Conservation (phyloP, 345 rosid species). For the Euphorbia tirucalli region DNA sequence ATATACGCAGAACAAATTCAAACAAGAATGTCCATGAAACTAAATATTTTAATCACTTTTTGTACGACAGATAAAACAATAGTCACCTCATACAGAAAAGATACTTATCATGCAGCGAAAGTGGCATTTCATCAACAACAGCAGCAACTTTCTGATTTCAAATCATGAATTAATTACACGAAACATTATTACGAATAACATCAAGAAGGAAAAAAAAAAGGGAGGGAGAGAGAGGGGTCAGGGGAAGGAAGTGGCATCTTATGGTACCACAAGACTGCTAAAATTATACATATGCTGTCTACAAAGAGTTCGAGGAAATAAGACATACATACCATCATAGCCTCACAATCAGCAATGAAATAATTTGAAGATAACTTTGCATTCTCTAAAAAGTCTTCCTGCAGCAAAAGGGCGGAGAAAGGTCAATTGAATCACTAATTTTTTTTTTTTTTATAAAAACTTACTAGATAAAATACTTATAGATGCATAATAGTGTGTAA, state of each 20-base stretch:
- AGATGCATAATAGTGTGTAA: no score
- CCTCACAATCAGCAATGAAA: conserved; percentile 78
- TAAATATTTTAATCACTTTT: not conserved
- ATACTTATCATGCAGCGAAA: conserved; percentile 67
- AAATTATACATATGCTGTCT: no score
- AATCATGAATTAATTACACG: conserved; percentile 8
- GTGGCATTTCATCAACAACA: conserved; percentile 73
- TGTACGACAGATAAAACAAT: conserved; percentile 8
- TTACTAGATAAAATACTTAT: no score
- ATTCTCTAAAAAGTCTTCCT: conserved; percentile 73
- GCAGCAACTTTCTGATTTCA: conserved; percentile 66
- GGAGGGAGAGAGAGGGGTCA: not conserved
- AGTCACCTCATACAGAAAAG: conserved; percentile 79
- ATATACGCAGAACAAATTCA: no score
- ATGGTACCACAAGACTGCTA: conserved; percentile 9
- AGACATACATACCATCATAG: conserved; percentile 53
- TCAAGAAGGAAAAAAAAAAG: not conserved
- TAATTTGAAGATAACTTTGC: conserved; percentile 79
- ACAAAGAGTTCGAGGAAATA: conserved; percentile 1
- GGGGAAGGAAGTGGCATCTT: not conserved
- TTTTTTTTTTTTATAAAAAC: no score
- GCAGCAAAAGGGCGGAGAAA: no score
- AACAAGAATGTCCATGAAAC: no score
- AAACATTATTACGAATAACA: not conserved
- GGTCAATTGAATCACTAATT: no score